Conservation (phyloP, 352 stramenopile species). For the Phytophthora chlamydospora region DNA sequence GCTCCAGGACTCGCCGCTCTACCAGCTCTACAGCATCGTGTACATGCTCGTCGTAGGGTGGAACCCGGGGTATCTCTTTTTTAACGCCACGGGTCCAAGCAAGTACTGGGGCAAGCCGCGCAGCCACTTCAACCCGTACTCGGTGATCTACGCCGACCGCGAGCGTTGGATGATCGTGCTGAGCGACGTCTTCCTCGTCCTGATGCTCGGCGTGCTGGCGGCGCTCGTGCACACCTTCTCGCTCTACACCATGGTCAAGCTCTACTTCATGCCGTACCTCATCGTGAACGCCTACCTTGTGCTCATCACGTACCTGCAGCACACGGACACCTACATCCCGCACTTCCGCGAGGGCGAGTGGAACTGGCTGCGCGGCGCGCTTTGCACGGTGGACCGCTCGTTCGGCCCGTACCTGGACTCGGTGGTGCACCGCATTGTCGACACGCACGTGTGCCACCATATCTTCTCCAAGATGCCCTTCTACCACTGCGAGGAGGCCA, state of each 20-base stretch:
- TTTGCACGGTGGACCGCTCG: conserved; percentile 98
- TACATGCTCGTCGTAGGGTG: conserved; percentile 95
- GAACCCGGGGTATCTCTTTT: conserved; percentile 98
- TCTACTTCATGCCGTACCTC: conserved; percentile 97
- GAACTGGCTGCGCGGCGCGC: conserved; percentile 96
- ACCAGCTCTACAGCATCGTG: conserved; percentile 94
- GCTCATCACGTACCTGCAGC: conserved; percentile 98
- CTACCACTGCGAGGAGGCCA: conserved; percentile 97
- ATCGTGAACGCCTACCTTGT: conserved; percentile 97
- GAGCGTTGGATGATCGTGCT: conserved; percentile 93
- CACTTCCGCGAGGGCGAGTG: conserved; percentile 95
- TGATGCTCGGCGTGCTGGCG: conserved; percentile 61
- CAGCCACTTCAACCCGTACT: conserved; percentile 96
- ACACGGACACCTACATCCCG: conserved; percentile 97
- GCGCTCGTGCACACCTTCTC: conserved; percentile 71
- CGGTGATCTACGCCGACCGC: conserved; percentile 94
- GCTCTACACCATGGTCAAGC: conserved; percentile 86
- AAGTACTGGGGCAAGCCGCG: conserved; percentile 89
- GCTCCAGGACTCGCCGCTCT: conserved; percentile 94
- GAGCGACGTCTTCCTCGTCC: conserved; percentile 91
- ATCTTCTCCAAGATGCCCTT: conserved; percentile 99
- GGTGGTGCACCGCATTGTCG: conserved; percentile 97
- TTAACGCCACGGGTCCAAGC: conserved; percentile 92
- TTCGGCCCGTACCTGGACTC: conserved; percentile 96
- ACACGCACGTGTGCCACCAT: conserved; percentile 98